Percentiles rank a stretch among this genome's conserved stretches.
These are phyloP conservation scores for Podospora pseudopauciseta DNA, from an alignment of 495 filamentous ascomycete species.

Conservation along the genomic window DNA sequence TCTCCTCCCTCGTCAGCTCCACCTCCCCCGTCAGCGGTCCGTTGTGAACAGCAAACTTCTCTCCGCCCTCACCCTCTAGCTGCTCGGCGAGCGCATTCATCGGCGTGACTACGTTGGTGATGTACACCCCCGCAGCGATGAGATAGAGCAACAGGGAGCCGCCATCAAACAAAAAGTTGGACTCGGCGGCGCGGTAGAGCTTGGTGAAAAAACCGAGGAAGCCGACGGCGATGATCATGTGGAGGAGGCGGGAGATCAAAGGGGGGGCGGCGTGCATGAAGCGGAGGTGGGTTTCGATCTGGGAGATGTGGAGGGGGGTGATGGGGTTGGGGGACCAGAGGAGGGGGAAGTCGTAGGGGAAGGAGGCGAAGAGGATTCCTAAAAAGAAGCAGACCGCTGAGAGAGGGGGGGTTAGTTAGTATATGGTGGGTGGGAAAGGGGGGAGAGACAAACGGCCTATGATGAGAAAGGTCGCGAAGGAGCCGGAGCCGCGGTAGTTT, in stretches of 20 bases:
- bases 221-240: constrained; percentile 86
- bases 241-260: constrained; percentile 85
- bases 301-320: constrained; percentile 62
- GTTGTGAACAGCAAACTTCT: constrained; percentile 51
- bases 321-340: constrained; percentile 76
- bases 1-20: constrained; percentile 72
- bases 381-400: constrained; percentile 95
- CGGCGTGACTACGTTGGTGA: constrained; percentile 92
- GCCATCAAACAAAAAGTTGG: constrained; percentile 96
- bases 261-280: constrained; percentile 84
- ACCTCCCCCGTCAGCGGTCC: constrained; percentile 42
- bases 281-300: constrained; percentile 80
- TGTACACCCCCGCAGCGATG: constrained; percentile 85
- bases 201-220: constrained; percentile 88
- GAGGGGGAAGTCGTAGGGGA: constrained; percentile 97
- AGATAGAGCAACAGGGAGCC: constrained; percentile 86
- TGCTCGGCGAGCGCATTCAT: constrained; percentile 63
- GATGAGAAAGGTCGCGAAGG: constrained; percentile 92
- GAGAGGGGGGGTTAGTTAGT: not conserved
- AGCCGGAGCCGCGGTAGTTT: constrained; percentile 48
- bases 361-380: constrained; percentile 93
- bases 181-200: constrained; percentile 85
- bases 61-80: constrained; percentile 30
- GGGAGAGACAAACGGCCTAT: constrained; percentile 68
- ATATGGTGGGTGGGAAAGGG: constrained; percentile 8